These are phyloP conservation scores for Didymosphaeria variabile DNA, from an alignment of 2,329 filamentous ascomycete genomes.

Conservation along the genomic window DNA sequence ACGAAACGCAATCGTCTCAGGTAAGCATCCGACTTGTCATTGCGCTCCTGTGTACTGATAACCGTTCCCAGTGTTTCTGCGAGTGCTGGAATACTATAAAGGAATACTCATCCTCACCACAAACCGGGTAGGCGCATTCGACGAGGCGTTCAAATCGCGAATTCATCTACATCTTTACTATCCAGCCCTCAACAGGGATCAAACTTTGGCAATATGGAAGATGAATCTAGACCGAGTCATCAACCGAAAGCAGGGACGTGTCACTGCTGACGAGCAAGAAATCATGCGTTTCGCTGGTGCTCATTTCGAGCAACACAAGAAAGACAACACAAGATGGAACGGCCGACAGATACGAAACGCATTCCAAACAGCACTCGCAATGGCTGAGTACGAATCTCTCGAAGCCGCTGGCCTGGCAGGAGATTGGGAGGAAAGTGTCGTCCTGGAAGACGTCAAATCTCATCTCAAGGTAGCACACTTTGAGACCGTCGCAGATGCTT, in stretches of 20 bases:
- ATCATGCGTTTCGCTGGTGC: neutral
- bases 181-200: constrained; percentile 25
- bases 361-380: no score
- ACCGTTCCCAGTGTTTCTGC: constrained; percentile 29
- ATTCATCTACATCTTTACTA: constrained; percentile 56
- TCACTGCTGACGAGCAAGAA: neutral
- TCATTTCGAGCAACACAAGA: neutral
- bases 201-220: neutral
- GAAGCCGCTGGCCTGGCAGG: no score
- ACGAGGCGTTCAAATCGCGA: constrained; percentile 46
- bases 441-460: no score
- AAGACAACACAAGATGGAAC: constrained; percentile 16
- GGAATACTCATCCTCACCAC: constrained; percentile 55
- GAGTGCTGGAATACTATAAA: constrained; percentile 49
- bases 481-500: no score
- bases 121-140: constrained; percentile 49
- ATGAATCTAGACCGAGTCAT: constrained; percentile 17
- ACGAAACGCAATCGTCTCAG: constrained; percentile 23
- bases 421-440: no score
- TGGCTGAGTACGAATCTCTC: no score
- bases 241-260: no score
- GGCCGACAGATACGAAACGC: constrained; percentile 25
- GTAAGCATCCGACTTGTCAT: neutral
- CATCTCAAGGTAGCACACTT: no score
- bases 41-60: no score